A percentile compares a stretch with the other conserved stretches of the same genome.
Conservation (phyloP, 768 basidiomycete genomes). For the Lentinula detonsa region DNA sequence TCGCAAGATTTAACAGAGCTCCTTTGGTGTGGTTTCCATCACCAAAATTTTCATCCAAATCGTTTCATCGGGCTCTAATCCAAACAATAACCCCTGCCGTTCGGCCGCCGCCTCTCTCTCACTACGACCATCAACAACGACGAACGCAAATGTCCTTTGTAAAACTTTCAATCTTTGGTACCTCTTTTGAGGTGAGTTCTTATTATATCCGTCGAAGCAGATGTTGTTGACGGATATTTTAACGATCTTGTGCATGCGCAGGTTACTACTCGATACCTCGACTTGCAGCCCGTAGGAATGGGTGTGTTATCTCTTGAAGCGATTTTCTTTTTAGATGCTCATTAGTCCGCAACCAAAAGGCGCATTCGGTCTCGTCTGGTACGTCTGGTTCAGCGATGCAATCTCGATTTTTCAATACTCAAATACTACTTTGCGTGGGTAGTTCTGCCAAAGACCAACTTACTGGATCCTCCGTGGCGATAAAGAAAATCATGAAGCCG, state of each 20-base stretch:
- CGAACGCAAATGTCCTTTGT: conserved; percentile 75
- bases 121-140: conserved; percentile 7
- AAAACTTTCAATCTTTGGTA: conserved; percentile 97
- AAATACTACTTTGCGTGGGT: conserved; percentile 1
- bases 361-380: conserved; percentile 99
- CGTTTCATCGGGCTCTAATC: neutral
- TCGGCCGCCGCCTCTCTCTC: conserved; percentile 4
- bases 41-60: neutral
- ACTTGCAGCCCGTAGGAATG: conserved; percentile 99
- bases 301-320: conserved; percentile 45
- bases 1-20: neutral
- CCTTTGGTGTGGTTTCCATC: neutral
- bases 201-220: conserved; percentile 6
- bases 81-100: conserved; percentile 3
- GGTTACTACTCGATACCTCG: conserved; percentile 98
- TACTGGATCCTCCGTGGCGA: conserved; percentile 88
- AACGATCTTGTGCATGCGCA: conserved; percentile 23
- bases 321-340: neutral
- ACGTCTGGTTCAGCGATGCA: conserved; percentile 15
- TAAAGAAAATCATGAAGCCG: conserved; percentile 99
- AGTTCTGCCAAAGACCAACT: conserved; percentile 96
- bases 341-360: conserved; percentile 33
- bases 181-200: conserved; percentile 81
- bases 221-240: conserved; percentile 7
- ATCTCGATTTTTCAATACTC: neutral